phyloP scores from a whole-genome alignment of 2,329 filamentous ascomycete genomes.

The Penicillium sp. region DNA sequence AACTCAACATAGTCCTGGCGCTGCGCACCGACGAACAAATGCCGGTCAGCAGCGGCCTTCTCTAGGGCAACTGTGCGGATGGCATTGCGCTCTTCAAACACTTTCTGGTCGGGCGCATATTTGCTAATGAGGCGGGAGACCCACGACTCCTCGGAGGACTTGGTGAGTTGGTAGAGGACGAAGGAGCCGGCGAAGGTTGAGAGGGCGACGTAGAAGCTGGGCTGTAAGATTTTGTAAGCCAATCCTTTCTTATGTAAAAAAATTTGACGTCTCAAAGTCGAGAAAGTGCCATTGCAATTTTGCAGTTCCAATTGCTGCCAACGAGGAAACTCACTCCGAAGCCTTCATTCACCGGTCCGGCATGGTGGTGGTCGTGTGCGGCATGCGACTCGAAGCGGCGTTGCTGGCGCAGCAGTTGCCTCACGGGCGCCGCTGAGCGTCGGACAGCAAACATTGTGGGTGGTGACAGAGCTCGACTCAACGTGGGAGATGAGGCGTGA shows the following conservation, averaged over 20 bases:
- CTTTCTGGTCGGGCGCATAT: conserved; percentile 52
- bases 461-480: conserved; percentile 25
- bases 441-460: conserved; percentile 40
- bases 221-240: conserved; percentile 36
- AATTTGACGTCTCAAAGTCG: background rate
- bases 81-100: conserved; percentile 55
- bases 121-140: conserved; percentile 50
- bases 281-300: background rate
- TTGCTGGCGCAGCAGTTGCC: conserved; percentile 36
- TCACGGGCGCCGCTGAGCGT: conserved; percentile 34
- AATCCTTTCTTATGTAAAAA: too few species aligned
- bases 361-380: conserved; percentile 32
- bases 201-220: conserved; percentile 45
- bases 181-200: conserved; percentile 41
- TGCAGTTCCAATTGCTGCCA: background rate
- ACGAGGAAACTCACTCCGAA: conserved; percentile 39
- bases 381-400: conserved; percentile 43
- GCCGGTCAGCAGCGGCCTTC: conserved; percentile 59
- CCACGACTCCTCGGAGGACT: conserved; percentile 36
- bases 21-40: conserved; percentile 52
- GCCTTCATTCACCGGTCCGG: conserved; percentile 44
- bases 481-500: conserved; percentile 18
- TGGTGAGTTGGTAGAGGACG: conserved; percentile 40
- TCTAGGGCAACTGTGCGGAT: conserved; percentile 59
- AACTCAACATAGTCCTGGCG: conserved; percentile 48